A percentile compares a stretch with the other conserved stretches of the same genome.
phyloP scores from a whole-genome alignment of 805 yeast genomes.

The Suhomyces prunicola region DNA sequence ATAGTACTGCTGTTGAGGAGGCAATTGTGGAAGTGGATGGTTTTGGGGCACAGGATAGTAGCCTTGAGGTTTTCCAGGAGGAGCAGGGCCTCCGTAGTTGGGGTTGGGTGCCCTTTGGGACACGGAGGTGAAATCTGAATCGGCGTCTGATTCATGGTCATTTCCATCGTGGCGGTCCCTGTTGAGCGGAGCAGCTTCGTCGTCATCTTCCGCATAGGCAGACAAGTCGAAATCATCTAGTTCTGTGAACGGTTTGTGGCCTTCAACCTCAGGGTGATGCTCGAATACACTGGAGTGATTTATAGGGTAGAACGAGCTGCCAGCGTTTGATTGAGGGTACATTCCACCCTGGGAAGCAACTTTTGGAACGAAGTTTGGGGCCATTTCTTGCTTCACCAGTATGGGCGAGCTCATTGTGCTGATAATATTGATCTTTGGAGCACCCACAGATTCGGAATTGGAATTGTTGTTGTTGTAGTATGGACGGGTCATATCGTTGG shows the following conservation, averaged over 20 bases:
- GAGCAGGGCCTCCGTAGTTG: constrained; percentile 26
- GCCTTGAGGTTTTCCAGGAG: constrained; percentile 6
- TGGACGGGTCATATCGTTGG: constrained; percentile 30
- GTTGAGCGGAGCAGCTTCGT: constrained; percentile 10
- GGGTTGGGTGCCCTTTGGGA: constrained; percentile 76
- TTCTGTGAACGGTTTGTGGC: constrained; percentile 45
- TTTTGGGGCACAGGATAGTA: constrained; percentile 5
- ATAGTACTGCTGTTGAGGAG: constrained; percentile 11
- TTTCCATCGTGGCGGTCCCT: constrained; percentile 7
- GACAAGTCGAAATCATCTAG: constrained; percentile 32
- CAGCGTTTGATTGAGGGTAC: constrained; percentile 17
- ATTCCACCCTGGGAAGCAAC: constrained; percentile 21
- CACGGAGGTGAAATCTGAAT: constrained; percentile 73
- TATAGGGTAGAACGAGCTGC: constrained; percentile 5
- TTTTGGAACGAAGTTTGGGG: constrained; percentile 22
- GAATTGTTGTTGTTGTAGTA: constrained; percentile 2
- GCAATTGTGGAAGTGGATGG: constrained; percentile 10
- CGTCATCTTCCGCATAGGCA: constrained; percentile 9
- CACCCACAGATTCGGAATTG: neutral
- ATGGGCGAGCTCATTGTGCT: constrained; percentile 35
- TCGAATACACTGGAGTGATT: constrained; percentile 35
- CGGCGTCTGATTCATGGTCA: constrained; percentile 35
- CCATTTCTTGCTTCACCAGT: constrained; percentile 19
- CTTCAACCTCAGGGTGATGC: constrained; percentile 45
- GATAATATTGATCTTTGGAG: constrained; percentile 19